Percentiles rank a stretch among this genome's conserved stretches.
phyloP scores from a whole-genome alignment of 208 protist species.

The Leishmania braziliensis region DNA sequence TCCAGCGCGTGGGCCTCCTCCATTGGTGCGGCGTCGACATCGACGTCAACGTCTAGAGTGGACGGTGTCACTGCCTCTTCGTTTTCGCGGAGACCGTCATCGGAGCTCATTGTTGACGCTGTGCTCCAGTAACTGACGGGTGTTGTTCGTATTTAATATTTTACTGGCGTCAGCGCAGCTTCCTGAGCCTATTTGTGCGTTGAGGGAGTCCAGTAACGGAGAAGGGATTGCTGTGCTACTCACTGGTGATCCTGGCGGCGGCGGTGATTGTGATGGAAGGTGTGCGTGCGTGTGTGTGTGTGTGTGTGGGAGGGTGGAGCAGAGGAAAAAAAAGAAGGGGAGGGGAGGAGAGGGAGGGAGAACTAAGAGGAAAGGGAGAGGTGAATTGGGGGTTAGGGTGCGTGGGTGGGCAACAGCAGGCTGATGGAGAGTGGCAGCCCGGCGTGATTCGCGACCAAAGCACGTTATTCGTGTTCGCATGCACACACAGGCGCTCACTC shows the following conservation, averaged over 20 bases:
- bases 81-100: neutral
- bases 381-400: neutral
- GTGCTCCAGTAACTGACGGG: no score
- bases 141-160: neutral
- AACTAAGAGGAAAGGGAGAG: neutral
- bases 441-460: neutral
- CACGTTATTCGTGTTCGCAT: neutral
- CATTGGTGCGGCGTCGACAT: neutral
- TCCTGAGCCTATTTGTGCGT: neutral
- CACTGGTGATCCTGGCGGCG: neutral
- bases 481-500: neutral
- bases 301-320: neutral
- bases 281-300: neutral
- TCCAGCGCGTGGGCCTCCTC: neutral
- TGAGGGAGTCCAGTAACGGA: neutral
- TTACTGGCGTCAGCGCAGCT: neutral
- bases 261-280: neutral
- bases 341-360: neutral
- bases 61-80: neutral
- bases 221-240: neutral
- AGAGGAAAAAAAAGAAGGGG: no score
- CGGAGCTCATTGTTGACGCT: conserved; percentile 5
- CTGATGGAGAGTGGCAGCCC: neutral
- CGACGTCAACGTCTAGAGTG: neutral
- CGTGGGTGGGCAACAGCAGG: neutral